Evolutionary conservation across 352 stramenopile genomes (phyloP).

Genomic region (Phytophthora fragariae): DNA sequence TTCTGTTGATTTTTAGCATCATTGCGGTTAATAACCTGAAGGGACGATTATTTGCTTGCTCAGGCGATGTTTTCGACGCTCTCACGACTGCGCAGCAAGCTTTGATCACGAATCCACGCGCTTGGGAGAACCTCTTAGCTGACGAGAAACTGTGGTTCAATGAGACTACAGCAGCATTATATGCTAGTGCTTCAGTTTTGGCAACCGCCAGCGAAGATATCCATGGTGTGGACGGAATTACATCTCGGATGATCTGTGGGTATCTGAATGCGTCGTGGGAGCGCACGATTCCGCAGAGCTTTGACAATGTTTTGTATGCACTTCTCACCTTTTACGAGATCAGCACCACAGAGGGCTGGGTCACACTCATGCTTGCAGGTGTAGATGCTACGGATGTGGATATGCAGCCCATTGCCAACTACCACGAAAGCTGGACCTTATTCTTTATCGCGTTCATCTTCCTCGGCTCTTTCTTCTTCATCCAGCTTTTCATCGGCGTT

Average conservation of each 20-base stretch:
- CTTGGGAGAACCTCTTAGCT: slow-evolving; percentile 54
- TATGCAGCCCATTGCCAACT: slow-evolving; percentile 88
- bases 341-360: slow-evolving; percentile 90
- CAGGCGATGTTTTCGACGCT: slow-evolving; percentile 59
- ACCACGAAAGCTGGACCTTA: slow-evolving; percentile 72
- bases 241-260: slow-evolving; percentile 53
- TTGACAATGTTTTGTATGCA: slow-evolving; percentile 78
- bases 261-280: slow-evolving; percentile 51
- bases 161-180: slow-evolving; percentile 11
- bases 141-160: slow-evolving; percentile 59
- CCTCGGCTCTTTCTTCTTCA: slow-evolving; percentile 90
- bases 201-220: slow-evolving; percentile 2
- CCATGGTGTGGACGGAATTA: slow-evolving; percentile 35
- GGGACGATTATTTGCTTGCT: slow-evolving; percentile 74
- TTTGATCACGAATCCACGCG: slow-evolving; percentile 52
- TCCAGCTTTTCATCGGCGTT: slow-evolving; percentile 93
- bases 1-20: slow-evolving; percentile 93
- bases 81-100: slow-evolving; percentile 40
- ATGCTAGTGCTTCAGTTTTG: slow-evolving; percentile 12
- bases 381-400: slow-evolving; percentile 86
- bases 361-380: slow-evolving; percentile 86
- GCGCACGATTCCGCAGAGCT: slow-evolving; percentile 69
- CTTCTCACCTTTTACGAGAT: slow-evolving; percentile 90
- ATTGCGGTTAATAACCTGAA: slow-evolving; percentile 94
- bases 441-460: slow-evolving; percentile 93